Evolutionary conservation across 192 early-diverging fungal genomes (phyloP).

Genomic region (Coemansia erecta): DNA sequence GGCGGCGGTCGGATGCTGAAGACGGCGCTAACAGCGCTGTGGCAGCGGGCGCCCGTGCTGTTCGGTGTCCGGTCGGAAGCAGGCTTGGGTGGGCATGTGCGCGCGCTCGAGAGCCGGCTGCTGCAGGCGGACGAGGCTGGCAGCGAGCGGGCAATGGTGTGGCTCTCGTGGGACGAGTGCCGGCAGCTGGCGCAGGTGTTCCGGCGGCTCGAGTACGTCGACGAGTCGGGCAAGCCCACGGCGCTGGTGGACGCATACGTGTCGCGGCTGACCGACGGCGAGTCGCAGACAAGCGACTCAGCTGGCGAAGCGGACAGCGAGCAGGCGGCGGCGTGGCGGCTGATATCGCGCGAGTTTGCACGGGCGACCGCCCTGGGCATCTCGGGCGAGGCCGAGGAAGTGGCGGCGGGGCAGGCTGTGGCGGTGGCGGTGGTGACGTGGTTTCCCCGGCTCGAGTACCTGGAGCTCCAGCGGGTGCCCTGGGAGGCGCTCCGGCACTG

Average conservation of each 20-base stretch:
- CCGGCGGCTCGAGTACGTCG: conserved; percentile 41
- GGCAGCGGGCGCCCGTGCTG: too few species aligned
- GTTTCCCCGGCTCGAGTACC: conserved; percentile 48
- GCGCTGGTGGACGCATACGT: conserved; percentile 39
- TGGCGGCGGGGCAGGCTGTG: conserved; percentile 31
- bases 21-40: too few species aligned
- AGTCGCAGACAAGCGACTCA: conserved; percentile 6
- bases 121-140: conserved; percentile 3
- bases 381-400: conserved; percentile 49
- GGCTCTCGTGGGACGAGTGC: conserved; percentile 52
- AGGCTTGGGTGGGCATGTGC: conserved; percentile 2
- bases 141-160: conserved; percentile 21
- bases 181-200: conserved; percentile 34
- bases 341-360: conserved; percentile 44
- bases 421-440: conserved; percentile 46
- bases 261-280: conserved; percentile 37
- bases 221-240: conserved; percentile 35
- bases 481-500: conserved; percentile 38
- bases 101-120: conserved; percentile 20
- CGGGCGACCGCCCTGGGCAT: conserved; percentile 41
- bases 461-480: conserved; percentile 46
- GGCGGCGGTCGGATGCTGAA: too few species aligned
- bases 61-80: too few species aligned
- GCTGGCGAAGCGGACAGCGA: conserved; percentile 12
- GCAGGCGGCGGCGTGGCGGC: conserved; percentile 34